Conservation (phyloP, 345 rosid genomes). For the Citrus sp. region DNA sequence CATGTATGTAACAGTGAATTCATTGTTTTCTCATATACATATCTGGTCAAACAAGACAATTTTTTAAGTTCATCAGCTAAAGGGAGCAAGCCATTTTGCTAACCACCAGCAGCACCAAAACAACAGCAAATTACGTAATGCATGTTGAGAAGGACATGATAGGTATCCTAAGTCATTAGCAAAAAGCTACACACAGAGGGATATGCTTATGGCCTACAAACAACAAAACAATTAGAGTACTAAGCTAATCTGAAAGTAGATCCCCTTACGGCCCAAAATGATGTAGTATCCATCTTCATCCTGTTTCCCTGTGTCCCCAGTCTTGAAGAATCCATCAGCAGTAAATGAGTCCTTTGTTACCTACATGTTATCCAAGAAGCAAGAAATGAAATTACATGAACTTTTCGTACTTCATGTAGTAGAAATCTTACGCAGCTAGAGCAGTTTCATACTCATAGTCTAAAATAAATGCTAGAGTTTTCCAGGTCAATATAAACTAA, state of each 20-base stretch:
- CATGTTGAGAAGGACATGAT: not conserved
- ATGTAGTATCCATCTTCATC: conserved; percentile 85
- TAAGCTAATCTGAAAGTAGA: not conserved
- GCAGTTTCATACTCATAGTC: not conserved
- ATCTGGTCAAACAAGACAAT: not conserved
- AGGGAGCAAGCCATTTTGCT: not conserved
- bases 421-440: not conserved
- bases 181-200: not conserved
- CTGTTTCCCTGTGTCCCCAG: conserved; percentile 89
- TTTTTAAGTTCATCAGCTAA: not conserved
- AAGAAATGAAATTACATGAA: conserved; percentile 5
- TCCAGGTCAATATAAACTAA: not conserved
- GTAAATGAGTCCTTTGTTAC: conserved; percentile 78
- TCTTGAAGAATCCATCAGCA: conserved; percentile 87
- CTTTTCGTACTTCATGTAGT: not conserved
- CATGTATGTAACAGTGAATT: not conserved
- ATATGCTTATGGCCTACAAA: not conserved
- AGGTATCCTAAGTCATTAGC: not conserved
- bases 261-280: conserved; percentile 90
- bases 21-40: not conserved
- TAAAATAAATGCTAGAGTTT: not conserved
- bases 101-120: not conserved
- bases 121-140: not conserved
- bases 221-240: not conserved
- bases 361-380: conserved; percentile 23